These are phyloP conservation scores for Boletus putidus DNA, from an alignment of 1,284 basidiomycete species.

Conservation along the genomic window DNA sequence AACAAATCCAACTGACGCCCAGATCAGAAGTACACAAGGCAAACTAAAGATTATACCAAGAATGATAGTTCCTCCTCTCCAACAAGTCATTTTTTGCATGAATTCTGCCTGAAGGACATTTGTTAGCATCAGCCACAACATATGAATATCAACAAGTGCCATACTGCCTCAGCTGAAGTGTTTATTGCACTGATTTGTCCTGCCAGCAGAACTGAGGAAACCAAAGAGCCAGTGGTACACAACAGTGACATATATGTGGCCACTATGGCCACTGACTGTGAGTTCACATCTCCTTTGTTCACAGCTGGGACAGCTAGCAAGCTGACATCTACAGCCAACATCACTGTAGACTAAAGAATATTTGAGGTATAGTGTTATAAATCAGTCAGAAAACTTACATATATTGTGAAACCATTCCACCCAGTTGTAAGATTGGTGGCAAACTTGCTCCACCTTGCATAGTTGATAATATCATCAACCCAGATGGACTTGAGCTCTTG, in stretches of 20 bases:
- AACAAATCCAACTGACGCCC: neutral
- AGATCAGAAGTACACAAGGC: neutral
- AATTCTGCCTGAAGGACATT: neutral
- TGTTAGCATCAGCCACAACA: neutral
- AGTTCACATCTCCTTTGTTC: neutral
- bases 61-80: neutral
- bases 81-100: neutral
- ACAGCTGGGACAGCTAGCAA: neutral
- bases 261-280: neutral
- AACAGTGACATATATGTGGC: neutral
- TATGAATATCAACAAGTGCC: neutral
- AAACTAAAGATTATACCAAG: neutral
- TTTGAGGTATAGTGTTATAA: neutral
- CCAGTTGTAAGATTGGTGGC: neutral
- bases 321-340: constrained; percentile 2
- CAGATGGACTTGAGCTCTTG: neutral
- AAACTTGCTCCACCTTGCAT: neutral
- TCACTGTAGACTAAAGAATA: constrained; percentile 1
- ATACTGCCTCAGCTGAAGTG: neutral
- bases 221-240: neutral
- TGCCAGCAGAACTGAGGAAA: neutral
- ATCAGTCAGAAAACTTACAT: neutral
- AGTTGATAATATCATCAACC: neutral
- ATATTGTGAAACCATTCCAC: neutral
- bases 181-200: neutral